Evolutionary conservation across 1,139 yeast species (phyloP).

Genomic region (Pneumocystis sp.): DNA sequence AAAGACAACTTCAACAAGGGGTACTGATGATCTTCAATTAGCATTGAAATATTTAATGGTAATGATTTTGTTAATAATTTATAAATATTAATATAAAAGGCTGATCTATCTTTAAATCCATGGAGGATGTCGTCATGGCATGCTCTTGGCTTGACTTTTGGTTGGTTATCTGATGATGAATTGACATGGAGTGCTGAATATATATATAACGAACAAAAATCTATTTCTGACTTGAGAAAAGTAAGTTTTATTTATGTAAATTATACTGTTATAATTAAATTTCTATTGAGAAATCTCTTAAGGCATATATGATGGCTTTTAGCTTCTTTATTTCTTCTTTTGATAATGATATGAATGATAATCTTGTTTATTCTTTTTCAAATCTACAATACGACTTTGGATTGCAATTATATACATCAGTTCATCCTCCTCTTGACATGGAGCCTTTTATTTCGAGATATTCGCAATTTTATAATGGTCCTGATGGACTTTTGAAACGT

Average conservation of each 20-base stretch:
- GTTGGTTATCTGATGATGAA: slow-evolving; percentile 72
- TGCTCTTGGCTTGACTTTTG: slow-evolving; percentile 65
- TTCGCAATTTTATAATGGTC: neutral
- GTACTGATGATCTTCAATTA: slow-evolving; percentile 65
- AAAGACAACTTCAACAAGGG: slow-evolving; percentile 45
- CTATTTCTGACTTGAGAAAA: slow-evolving; percentile 38
- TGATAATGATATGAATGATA: neutral
- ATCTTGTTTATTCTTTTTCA: slow-evolving; percentile 20
- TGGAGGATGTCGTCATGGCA: slow-evolving; percentile 76
- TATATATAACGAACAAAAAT: slow-evolving; percentile 46
- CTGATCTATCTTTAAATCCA: slow-evolving; percentile 52
- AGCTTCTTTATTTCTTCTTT: slow-evolving; percentile 30
- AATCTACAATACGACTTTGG: slow-evolving; percentile 45
- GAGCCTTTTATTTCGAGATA: slow-evolving; percentile 21
- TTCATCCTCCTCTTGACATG: slow-evolving; percentile 45
- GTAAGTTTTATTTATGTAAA: neutral
- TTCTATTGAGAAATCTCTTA: slow-evolving; percentile 33
- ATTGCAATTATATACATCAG: slow-evolving; percentile 46
- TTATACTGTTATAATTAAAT: neutral
- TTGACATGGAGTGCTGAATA: slow-evolving; percentile 81
- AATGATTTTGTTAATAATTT: neutral
- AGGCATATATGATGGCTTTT: slow-evolving; percentile 69
- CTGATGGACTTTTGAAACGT: neutral
- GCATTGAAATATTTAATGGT: slow-evolving; percentile 50
- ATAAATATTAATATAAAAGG: neutral